A percentile compares a stretch with the other conserved stretches of the same genome.
These are phyloP conservation scores for Lachancea sp. DNA, from an alignment of 805 yeast genomes.

Conservation along the genomic window DNA sequence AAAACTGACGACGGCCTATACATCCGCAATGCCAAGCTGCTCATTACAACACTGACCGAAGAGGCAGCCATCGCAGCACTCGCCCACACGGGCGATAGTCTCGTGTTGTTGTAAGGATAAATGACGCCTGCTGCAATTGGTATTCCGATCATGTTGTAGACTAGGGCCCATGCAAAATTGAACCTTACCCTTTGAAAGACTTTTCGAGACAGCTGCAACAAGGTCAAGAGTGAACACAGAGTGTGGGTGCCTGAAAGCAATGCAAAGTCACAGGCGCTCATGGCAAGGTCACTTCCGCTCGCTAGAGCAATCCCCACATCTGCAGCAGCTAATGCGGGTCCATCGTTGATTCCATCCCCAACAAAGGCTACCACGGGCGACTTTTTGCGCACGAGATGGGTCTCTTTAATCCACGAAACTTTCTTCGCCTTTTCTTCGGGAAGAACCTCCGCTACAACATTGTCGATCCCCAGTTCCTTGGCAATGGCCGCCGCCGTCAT, in stretches of 20 bases:
- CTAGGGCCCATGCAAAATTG: constrained; percentile 54
- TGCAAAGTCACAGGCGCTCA: constrained; percentile 69
- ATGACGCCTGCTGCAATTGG: constrained; percentile 66
- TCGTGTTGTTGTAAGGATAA: constrained; percentile 47
- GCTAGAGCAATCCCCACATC: constrained; percentile 76
- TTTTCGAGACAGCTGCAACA: constrained; percentile 45
- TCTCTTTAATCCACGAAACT: constrained; percentile 48
- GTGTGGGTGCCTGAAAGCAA: constrained; percentile 50
- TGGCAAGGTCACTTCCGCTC: constrained; percentile 69
- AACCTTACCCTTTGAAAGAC: constrained; percentile 50
- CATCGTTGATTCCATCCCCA: constrained; percentile 81
- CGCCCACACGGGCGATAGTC: constrained; percentile 59
- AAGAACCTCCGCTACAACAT: constrained; percentile 62
- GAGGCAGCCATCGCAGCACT: constrained; percentile 61
- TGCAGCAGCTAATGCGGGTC: constrained; percentile 70
- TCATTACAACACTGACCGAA: constrained; percentile 50
- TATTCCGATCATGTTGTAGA: constrained; percentile 50
- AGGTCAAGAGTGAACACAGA: constrained; percentile 44
- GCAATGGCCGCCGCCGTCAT: constrained; percentile 66
- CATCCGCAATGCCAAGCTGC: constrained; percentile 47
- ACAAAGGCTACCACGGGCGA: constrained; percentile 57
- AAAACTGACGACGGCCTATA: constrained; percentile 35
- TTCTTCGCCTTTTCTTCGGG: constrained; percentile 67
- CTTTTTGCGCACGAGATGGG: constrained; percentile 23
- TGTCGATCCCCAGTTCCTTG: constrained; percentile 50